Evolutionary conservation across 108 stramenopile species (phyloP), one percentile per base, ranked within the genome.

Genomic region (Mediolabrus comicus): DNA sequence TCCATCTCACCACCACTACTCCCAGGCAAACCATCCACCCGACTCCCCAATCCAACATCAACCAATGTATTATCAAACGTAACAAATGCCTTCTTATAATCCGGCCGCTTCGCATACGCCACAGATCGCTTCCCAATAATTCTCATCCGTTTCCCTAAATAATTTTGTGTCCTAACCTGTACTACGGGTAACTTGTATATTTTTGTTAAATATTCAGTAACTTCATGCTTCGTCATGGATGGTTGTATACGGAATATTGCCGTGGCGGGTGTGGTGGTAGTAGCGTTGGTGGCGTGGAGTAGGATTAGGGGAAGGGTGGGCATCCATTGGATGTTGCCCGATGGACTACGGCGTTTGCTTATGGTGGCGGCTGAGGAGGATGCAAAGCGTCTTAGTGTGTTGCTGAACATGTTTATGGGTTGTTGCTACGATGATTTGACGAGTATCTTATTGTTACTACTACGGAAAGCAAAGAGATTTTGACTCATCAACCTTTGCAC

Each of bases 221-320:
- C 89, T 84, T 97, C 97, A 61, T 92, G 92, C 66, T 97, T 97
- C 17, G 97, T 97, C 97, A 97, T 97, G 46, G 67, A 74, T 2
- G 97, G 97, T 41, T 85, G 63, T 2, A 95, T 85, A 12, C 92
- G 85, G 70, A 97, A 96, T 12, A 84, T 75, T 16, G 96, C 96
- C 29, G 68, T 68, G 3, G 90, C 87, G 0, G 90, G 89, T 35
- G 80, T 29, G 29, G 67, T 70, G 12, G 74, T 69, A 4, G 90
- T 90, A 16, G 90, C 93, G 58, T 88, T 82, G 9, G 41, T 46
- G 26, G 93, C 90, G 35, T 82, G 73, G 38, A 90, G 81, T 73
- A 94, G 67, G 52, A 84, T 76, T 74, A 94, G 80, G 38, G 93
- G 93, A 89, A 94, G 88, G 61, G 62, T 87, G 17, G 93, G 93